Evolutionary conservation across 257 asterid genomes (phyloP).

Genomic region (Solanum paucissectum): DNA sequence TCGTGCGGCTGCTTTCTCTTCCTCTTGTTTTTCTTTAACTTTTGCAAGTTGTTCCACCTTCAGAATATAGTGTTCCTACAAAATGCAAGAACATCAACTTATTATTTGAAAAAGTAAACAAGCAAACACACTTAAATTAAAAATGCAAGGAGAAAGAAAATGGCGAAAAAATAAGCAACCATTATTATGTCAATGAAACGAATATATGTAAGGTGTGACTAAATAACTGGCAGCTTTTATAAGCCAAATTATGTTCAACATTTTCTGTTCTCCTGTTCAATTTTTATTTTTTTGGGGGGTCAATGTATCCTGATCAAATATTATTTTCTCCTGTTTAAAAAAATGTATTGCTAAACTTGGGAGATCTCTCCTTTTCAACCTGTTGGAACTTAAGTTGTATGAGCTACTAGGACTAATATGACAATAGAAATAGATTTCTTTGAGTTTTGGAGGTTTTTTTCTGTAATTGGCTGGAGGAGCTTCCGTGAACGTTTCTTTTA

Average conservation of each 20-base stretch:
- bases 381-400: not conserved
- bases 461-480: not conserved
- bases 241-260: not conserved
- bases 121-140: not conserved
- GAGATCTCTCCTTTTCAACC: not conserved
- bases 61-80: constrained; percentile 56
- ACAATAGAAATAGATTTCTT: not conserved
- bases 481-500: not conserved
- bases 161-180: not conserved
- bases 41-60: constrained; percentile 82
- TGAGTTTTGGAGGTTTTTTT: not conserved
- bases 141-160: not conserved
- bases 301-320: not conserved
- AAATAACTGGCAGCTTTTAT: not conserved
- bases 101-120: not conserved
- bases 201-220: not conserved
- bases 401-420: not conserved
- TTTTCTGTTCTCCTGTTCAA: not conserved
- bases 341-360: not conserved
- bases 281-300: not conserved
- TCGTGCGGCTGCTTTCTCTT: constrained; percentile 52
- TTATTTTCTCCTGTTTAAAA: not conserved
- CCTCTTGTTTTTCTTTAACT: constrained; percentile 71
- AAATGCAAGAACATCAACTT: not conserved
- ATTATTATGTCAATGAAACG: not conserved